phyloP scores from a whole-genome alignment of 163 green algal genomes.

The Coccomyxa subellipsoidea region DNA sequence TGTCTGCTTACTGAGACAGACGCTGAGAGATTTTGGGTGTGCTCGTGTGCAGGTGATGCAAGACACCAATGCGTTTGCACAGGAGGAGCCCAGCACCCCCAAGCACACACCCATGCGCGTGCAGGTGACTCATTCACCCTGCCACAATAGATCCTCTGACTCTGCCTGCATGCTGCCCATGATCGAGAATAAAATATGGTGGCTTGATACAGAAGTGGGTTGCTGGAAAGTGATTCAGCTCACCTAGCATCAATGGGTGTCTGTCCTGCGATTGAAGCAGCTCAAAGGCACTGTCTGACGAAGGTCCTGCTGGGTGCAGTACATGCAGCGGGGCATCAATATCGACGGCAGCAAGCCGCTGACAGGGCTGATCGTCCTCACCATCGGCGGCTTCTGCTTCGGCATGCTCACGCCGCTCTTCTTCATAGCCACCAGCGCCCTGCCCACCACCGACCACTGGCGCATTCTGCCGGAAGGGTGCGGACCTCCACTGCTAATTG shows the following conservation, averaged over 20 bases:
- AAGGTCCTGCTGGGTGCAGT: not conserved
- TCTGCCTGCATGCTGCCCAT: too few species aligned
- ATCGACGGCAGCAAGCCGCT: not conserved
- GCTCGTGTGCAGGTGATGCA: not conserved
- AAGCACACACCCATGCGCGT: not conserved
- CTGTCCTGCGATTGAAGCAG: too few species aligned
- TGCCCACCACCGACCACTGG: conserved; percentile 1
- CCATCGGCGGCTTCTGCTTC: not conserved
- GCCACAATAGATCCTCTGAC: too few species aligned
- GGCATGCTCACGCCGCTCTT: not conserved
- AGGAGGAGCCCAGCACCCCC: not conserved
- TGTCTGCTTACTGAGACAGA: not conserved
- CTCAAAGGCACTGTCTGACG: not conserved
- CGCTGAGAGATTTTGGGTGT: not conserved
- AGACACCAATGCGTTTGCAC: not conserved
- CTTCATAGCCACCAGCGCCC: conserved; percentile 1
- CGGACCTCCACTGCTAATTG: not conserved
- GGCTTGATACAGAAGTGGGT: too few species aligned
- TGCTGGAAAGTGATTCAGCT: too few species aligned
- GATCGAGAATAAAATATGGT: too few species aligned
- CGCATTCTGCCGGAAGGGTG: not conserved
- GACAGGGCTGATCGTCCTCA: not conserved
- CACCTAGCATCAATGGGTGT: too few species aligned
- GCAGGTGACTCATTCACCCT: not conserved
- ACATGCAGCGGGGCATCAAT: not conserved